Evolutionary conservation across 768 basidiomycete genomes (phyloP).

Genomic region (Trametes gibbosa): DNA sequence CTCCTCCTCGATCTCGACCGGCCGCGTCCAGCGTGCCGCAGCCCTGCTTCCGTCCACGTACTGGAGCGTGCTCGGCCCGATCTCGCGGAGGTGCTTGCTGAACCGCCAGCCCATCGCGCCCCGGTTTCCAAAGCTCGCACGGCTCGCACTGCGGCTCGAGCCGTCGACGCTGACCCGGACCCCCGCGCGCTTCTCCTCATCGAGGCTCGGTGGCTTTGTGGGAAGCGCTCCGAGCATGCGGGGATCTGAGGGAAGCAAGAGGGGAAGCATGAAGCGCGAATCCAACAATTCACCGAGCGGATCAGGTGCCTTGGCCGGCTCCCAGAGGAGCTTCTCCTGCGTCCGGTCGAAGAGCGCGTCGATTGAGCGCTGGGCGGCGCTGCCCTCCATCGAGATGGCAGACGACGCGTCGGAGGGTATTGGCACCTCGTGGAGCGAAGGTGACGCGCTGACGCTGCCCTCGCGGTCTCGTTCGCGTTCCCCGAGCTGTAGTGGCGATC

Average conservation of each 20-base stretch:
- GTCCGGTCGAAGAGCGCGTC: slow-evolving; percentile 78
- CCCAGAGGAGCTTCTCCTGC: slow-evolving; percentile 68
- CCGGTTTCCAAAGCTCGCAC: slow-evolving; percentile 34
- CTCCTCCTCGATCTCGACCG: slow-evolving; percentile 43
- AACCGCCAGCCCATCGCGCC: slow-evolving; percentile 58
- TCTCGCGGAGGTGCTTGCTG: slow-evolving; percentile 58
- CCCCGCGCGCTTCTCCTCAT: slow-evolving; percentile 32
- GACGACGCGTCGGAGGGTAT: slow-evolving; percentile 25
- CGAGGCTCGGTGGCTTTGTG: slow-evolving; percentile 38
- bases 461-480: slow-evolving; percentile 71
- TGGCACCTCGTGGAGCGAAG: slow-evolving; percentile 26
- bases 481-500: slow-evolving; percentile 45
- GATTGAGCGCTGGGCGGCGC: slow-evolving; percentile 52
- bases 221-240: slow-evolving; percentile 73
- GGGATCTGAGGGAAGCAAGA: slow-evolving; percentile 80
- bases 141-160: slow-evolving; percentile 38
- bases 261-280: slow-evolving; percentile 88
- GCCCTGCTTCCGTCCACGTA: slow-evolving; percentile 69
- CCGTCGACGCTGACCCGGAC: slow-evolving; percentile 28
- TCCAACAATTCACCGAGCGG: slow-evolving; percentile 90
- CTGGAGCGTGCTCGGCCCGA: slow-evolving; percentile 56
- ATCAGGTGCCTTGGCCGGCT: slow-evolving; percentile 73
- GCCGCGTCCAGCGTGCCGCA: slow-evolving; percentile 58
- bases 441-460: slow-evolving; percentile 40
- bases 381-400: slow-evolving; percentile 30